Conservation (phyloP, 768 basidiomycete genomes). For the Kwoniella sp. region DNA sequence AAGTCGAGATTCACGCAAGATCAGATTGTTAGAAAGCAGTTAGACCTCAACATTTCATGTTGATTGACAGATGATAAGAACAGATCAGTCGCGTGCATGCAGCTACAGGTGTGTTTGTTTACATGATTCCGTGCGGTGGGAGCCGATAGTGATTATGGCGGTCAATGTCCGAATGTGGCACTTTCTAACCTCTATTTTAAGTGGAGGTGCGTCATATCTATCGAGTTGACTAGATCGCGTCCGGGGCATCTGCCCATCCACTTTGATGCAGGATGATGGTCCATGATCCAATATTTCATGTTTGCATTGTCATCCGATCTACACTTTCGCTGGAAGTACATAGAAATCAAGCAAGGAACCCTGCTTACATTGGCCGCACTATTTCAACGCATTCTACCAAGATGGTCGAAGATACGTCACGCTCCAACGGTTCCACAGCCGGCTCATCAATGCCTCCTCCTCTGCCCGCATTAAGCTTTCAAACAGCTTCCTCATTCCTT, state of each 20-base stretch:
- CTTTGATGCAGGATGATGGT: no score
- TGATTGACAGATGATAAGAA: background rate
- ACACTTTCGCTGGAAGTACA: no score
- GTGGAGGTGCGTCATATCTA: background rate
- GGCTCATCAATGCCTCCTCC: slow-evolving; percentile 20
- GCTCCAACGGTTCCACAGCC: background rate
- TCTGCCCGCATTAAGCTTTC: slow-evolving; percentile 15
- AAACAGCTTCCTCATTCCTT: slow-evolving; percentile 27
- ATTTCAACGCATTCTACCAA: no score
- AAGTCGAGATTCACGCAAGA: no score
- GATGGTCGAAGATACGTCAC: background rate
- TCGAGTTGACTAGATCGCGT: background rate
- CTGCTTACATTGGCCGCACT: no score
- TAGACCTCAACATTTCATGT: background rate
- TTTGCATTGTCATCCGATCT: no score
- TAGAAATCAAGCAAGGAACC: background rate
- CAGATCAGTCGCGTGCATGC: slow-evolving; percentile 1
- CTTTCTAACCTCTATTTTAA: no score
- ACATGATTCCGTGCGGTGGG: background rate
- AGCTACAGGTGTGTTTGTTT: slow-evolving; percentile 1
- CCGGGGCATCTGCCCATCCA: no score
- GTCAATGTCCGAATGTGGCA: background rate
- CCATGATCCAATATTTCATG: background rate
- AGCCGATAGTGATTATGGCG: no score
- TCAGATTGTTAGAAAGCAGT: no score